Percentiles rank a stretch among this genome's conserved stretches.
These are phyloP conservation scores for Blepharisma stoltei DNA, from an alignment of 73 alveolate species.

Conservation along the genomic window DNA sequence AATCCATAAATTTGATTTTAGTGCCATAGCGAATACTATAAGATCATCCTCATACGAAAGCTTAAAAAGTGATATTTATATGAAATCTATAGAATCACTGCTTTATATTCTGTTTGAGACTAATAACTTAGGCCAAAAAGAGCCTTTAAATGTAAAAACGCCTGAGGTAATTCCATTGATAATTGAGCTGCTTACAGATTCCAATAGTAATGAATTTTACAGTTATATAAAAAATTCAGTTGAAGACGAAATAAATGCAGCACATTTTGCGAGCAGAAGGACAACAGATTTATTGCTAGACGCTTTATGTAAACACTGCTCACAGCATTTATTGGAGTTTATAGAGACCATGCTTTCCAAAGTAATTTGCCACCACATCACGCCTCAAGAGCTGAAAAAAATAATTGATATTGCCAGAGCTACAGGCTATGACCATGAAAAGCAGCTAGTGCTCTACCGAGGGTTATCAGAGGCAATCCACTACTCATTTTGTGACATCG, in stretches of 20 bases:
- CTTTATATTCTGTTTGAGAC: slow-evolving; percentile 8
- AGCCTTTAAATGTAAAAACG: background rate
- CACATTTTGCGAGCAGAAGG: slow-evolving; percentile 19
- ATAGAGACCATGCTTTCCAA: background rate
- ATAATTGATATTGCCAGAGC: background rate
- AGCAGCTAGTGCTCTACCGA: background rate
- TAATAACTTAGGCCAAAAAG: slow-evolving; percentile 9
- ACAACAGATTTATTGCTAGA: slow-evolving; percentile 12
- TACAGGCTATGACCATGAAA: background rate
- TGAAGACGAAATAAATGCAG: slow-evolving; percentile 13
- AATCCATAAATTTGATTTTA: slow-evolving; percentile 12
- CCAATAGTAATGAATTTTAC: background rate
- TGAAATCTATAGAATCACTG: slow-evolving; percentile 4
- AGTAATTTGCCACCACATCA: slow-evolving; percentile 17
- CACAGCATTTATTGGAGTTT: background rate
- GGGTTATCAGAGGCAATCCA: background rate
- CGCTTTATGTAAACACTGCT: background rate
- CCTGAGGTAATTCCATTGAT: slow-evolving; percentile 25
- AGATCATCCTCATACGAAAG: background rate
- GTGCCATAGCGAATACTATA: background rate
- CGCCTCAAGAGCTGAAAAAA: slow-evolving; percentile 26
- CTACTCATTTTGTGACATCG: background rate
- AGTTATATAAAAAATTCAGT: background rate
- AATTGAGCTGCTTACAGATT: slow-evolving; percentile 18
- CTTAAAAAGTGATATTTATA: background rate